Percentiles rank a stretch among this genome's conserved stretches.
These are phyloP conservation scores for Elongisporangium prolatum DNA, from an alignment of 352 stramenopile genomes.

Conservation along the genomic window DNA sequence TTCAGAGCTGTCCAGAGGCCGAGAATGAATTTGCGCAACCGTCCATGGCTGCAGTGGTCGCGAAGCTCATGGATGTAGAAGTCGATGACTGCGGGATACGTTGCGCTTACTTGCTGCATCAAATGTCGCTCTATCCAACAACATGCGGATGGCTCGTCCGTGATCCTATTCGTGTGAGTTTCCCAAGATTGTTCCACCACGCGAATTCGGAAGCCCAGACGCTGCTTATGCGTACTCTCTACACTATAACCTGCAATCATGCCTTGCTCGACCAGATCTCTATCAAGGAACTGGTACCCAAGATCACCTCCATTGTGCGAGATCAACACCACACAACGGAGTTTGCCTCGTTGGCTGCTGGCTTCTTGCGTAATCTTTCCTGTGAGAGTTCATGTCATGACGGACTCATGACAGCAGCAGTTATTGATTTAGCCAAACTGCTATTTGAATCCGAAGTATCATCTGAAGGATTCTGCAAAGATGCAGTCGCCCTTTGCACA, in stretches of 20 bases:
- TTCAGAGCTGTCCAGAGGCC: slow-evolving; percentile 23
- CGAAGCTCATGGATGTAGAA: slow-evolving; percentile 11
- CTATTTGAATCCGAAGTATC: neutral
- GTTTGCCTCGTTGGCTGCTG: slow-evolving; percentile 15
- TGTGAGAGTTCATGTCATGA: slow-evolving; percentile 27
- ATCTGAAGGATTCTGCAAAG: slow-evolving; percentile 14
- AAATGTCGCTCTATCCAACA: slow-evolving; percentile 37
- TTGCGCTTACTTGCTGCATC: slow-evolving; percentile 52
- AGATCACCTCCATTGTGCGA: slow-evolving; percentile 13
- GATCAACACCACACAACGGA: slow-evolving; percentile 17
- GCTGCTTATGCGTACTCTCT: slow-evolving; percentile 50
- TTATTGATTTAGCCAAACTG: neutral
- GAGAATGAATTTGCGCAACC: slow-evolving; percentile 26
- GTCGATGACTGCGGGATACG: slow-evolving; percentile 28
- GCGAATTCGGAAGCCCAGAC: slow-evolving; percentile 23
- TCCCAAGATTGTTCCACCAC: slow-evolving; percentile 33
- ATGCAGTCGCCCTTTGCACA: slow-evolving; percentile 46
- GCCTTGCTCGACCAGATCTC: slow-evolving; percentile 22
- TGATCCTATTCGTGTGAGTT: slow-evolving; percentile 4
- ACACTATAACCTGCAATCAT: slow-evolving; percentile 52
- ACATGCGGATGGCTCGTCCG: slow-evolving; percentile 24
- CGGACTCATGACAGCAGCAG: slow-evolving; percentile 25
- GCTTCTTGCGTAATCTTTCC: slow-evolving; percentile 53
- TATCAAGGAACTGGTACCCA: slow-evolving; percentile 14
- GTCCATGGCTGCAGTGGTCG: slow-evolving; percentile 14